Evolutionary conservation across 371 early-diverging fungal genomes (phyloP).

Genomic region (Thermomucor indicae-seudaticae): DNA sequence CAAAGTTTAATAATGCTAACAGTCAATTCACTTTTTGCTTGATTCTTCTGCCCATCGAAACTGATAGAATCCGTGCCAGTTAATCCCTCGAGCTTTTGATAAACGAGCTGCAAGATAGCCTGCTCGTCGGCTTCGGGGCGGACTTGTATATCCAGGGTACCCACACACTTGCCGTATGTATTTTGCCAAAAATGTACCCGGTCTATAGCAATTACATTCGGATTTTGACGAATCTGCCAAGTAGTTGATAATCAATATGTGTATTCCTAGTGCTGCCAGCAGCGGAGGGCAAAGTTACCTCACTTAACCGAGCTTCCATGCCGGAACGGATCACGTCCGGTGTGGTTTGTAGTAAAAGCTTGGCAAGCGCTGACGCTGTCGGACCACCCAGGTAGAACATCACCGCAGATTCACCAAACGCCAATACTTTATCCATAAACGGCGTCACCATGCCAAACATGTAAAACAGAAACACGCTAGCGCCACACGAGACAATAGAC

Average conservation of each 20-base stretch:
- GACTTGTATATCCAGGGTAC: constrained; percentile 49
- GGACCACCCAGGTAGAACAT: constrained; percentile 50
- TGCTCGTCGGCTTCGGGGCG: constrained; percentile 55
- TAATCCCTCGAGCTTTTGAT: constrained; percentile 48
- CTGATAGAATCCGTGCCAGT: constrained; percentile 28
- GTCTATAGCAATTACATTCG: constrained; percentile 43
- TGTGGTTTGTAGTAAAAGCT: constrained; percentile 39
- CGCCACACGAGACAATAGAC: constrained; percentile 28
- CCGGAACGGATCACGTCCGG: constrained; percentile 30
- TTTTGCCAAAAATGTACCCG: constrained; percentile 64
- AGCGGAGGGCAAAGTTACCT: constrained; percentile 26
- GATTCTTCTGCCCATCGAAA: constrained; percentile 7
- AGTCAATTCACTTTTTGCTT: constrained; percentile 47
- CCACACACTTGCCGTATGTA: constrained; percentile 55
- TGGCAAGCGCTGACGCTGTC: constrained; percentile 35
- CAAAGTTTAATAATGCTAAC: constrained; percentile 36
- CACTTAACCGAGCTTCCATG: constrained; percentile 32
- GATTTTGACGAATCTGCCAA: constrained; percentile 39
- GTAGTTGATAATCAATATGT: not conserved
- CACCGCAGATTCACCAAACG: constrained; percentile 48
- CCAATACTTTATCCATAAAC: constrained; percentile 46
- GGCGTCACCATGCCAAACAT: constrained; percentile 24
- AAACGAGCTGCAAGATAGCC: constrained; percentile 39
- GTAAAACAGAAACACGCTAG: constrained; percentile 15
- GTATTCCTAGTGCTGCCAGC: not conserved